Conservation (phyloP, 2,329 filamentous ascomycete species). For the Tolypocladium ophioglossoides region DNA sequence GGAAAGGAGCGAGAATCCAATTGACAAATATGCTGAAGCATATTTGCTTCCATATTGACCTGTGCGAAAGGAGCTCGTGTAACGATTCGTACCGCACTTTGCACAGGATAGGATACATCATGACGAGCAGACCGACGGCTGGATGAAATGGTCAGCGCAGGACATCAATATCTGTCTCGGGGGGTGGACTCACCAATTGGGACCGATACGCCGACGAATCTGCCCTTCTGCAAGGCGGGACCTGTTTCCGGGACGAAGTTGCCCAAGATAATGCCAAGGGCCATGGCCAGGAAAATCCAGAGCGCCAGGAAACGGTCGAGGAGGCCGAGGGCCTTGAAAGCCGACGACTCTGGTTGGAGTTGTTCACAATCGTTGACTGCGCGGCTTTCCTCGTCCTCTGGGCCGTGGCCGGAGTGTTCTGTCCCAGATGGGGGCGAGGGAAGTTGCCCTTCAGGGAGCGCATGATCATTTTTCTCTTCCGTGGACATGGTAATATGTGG, state of each 20-base stretch:
- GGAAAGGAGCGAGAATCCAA: conserved; percentile 71
- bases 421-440: no score
- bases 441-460: no score
- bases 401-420: no score
- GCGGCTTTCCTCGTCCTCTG: no score
- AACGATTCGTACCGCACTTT: conserved; percentile 73
- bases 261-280: conserved; percentile 61
- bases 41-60: conserved; percentile 68
- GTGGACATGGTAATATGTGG: no score
- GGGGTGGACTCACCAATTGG: conserved; percentile 44
- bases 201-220: conserved; percentile 59
- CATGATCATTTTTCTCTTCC: no score
- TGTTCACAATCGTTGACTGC: no score
- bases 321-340: conserved; percentile 44
- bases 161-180: background rate
- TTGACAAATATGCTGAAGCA: conserved; percentile 66
- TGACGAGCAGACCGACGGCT: conserved; percentile 73
- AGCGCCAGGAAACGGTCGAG: conserved; percentile 55
- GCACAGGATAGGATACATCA: conserved; percentile 92
- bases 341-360: conserved; percentile 14
- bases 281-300: conserved; percentile 74
- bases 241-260: conserved; percentile 60
- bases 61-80: conserved; percentile 51
- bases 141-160: background rate
- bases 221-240: conserved; percentile 54